Evolutionary conservation across 2,329 filamentous ascomycete genomes (phyloP).

Genomic region (Calonectria multiphialidica): DNA sequence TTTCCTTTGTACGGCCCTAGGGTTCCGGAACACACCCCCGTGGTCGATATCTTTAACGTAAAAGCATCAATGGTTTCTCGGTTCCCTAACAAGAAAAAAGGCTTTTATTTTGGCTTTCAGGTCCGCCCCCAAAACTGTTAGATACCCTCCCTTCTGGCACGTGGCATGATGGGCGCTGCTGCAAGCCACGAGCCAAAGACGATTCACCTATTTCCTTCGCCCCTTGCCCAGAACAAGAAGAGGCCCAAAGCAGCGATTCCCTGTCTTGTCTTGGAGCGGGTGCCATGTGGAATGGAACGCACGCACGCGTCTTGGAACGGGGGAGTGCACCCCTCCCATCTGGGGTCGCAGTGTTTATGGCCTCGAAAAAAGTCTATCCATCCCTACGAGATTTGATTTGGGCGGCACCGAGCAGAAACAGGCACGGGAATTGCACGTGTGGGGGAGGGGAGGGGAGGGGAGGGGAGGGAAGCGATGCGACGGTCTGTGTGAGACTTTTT

Average conservation of each 20-base stretch:
- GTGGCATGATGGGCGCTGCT: constrained; percentile 36
- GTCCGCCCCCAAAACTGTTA: constrained; percentile 16
- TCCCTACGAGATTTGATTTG: background rate
- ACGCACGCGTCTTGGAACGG: constrained; percentile 2
- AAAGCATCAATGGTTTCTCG: background rate
- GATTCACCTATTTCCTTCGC: constrained; percentile 4
- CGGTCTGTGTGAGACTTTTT: background rate
- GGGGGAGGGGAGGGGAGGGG: no score
- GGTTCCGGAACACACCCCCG: background rate
- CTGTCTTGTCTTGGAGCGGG: constrained; percentile 15
- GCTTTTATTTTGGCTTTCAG: constrained; percentile 14
- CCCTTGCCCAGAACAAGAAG: constrained; percentile 5
- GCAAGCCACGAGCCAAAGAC: constrained; percentile 29
- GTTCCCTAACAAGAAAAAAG: background rate
- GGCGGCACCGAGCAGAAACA: background rate
- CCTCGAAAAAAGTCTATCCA: background rate
- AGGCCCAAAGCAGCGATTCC: constrained; percentile 21
- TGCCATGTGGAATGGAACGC: constrained; percentile 24
- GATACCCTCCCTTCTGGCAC: constrained; percentile 34
- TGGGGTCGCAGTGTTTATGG: background rate
- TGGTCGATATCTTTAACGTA: constrained; percentile 1
- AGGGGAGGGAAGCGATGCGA: background rate
- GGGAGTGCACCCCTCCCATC: background rate
- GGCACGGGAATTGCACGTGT: background rate
- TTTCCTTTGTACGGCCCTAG: background rate